Base-by-base conservation (phyloP, 768 basidiomycete genomes). In the Strobilomyces confusus region DNA sequence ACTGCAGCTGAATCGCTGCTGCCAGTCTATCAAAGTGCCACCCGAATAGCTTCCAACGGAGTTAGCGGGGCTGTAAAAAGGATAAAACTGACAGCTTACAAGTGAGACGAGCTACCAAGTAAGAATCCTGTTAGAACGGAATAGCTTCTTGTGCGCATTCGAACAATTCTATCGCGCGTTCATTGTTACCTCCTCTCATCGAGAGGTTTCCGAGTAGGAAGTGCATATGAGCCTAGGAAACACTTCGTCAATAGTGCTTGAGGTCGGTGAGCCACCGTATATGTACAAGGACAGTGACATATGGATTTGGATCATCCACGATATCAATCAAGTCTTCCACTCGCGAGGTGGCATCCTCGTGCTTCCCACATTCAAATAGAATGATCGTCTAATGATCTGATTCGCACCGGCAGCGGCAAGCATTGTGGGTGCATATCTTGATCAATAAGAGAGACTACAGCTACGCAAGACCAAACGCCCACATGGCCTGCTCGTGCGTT, bases 11-110 rank as follows among this genome's bases (percentile, higher is more conserved):
- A 22, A 54, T 41, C 2, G 34, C 40, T 9, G n/a, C 2, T 3
- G 22, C 11, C 12, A 54, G 56, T 14, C 34, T n/a, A 1, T 61
- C 56, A 43, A 62, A 54, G n/a, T 49, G n/a, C 60, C 60, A 61
- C 0, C 51, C 60, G 26, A 58, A 58, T 3, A 58, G 42, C 48
- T 58, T 44, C 22, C 5, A 14, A 48, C 1, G 8, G 29, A 30
- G 34, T 52, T 30, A 8, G 40, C 23, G 9, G 9, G 14, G 20
- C 6, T 11, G 9, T 9, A 45, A 8, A n/a, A 13, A 1, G 5
- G 11, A 8, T 25, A 3, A 1, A 20, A 44, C 14, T 1, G 2
- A 5, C 9, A 0, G 7, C 29, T 29, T 23, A 49, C 42, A 1
- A 52, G 32, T 1, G 52, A 42, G 32, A 23, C n/a, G 20, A 34